Base-by-base conservation (phyloP, 2,329 filamentous ascomycete genomes). In the Neurospora crassa region DNA sequence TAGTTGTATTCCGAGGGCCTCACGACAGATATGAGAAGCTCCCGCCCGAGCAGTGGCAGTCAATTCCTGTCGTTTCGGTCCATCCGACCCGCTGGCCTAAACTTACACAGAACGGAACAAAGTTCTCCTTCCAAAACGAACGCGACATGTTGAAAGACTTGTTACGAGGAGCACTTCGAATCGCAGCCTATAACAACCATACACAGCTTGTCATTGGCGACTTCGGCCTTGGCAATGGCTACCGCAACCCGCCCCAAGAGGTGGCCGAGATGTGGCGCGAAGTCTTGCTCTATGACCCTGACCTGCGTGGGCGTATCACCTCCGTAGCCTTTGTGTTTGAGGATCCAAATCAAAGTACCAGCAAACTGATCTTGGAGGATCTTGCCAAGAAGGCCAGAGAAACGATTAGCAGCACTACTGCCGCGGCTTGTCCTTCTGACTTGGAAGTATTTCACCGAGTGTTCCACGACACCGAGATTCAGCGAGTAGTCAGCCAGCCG, bases 71-170 rank as follows among this genome's bases (percentile, higher is more conserved):
- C n/a, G 87, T 93, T 71, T 92, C 90, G 1, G 89, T 93, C 24
- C 87, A 90, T 29, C 91, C 92, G 11, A 88, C 90, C 8, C 87
- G 90, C 34, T 88, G 91, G 81, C 92, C 92, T 20, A 93, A 93
- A 80, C 85, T 94, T 47, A 89, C 89, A 76, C 87, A 89, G 72
- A 84, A 84, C 68, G 89, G 89, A n/a, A 84, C 84, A 73, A 88
- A 87, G 74, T 94, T 93, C 80, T 91, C 90, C 0, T 94, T 94
- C 79, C 83, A 84, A 3, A 85, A 90, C 76, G 92, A 94, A 80
- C 87, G 87, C 73, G 88, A 91, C 74, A 84, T 93, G 78, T 91
- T 92, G 81, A 86, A 85, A 76, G 89, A 91, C 76, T 93, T 93
- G 80, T 90, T 94, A 79, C 87, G 89, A 29, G 87, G 88, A 1